These are phyloP conservation scores for Syncephalastrum contaminatum DNA, from an alignment of 371 early-diverging fungal genomes.

Conservation along the genomic window DNA sequence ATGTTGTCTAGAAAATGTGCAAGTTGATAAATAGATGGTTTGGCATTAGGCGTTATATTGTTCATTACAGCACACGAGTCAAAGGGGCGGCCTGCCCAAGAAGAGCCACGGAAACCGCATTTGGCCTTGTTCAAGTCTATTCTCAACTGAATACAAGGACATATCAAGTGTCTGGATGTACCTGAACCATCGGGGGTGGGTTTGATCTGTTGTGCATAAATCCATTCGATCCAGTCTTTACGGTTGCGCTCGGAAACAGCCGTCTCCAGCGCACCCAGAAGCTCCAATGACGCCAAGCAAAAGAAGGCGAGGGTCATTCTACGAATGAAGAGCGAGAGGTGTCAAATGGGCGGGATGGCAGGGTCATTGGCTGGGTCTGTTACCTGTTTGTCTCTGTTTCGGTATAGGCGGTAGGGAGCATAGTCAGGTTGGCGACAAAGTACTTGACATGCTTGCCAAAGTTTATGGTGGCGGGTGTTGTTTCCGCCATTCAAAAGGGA, in stretches of 20 bases:
- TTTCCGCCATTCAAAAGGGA: too few species aligned
- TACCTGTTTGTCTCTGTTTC: conserved; percentile 81
- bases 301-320: conserved; percentile 90
- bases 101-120: conserved; percentile 69
- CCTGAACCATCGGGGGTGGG: conserved; percentile 20
- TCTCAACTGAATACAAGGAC: too few species aligned
- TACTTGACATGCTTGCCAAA: conserved; percentile 62
- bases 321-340: background rate
- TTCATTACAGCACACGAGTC: conserved; percentile 45
- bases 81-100: conserved; percentile 65
- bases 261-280: conserved; percentile 68
- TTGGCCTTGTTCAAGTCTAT: conserved; percentile 33
- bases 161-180: background rate
- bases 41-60: background rate
- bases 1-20: conserved; percentile 18
- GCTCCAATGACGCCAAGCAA: conserved; percentile 75
- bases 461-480: too few species aligned
- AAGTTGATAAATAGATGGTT: background rate
- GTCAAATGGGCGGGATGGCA: background rate
- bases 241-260: conserved; percentile 51
- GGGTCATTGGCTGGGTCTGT: too few species aligned
- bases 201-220: conserved; percentile 89
- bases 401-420: conserved; percentile 76
- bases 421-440: conserved; percentile 67
- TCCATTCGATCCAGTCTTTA: conserved; percentile 89